These are phyloP conservation scores for Candida endomychidarum DNA, from an alignment of 805 yeast species.

Conservation along the genomic window DNA sequence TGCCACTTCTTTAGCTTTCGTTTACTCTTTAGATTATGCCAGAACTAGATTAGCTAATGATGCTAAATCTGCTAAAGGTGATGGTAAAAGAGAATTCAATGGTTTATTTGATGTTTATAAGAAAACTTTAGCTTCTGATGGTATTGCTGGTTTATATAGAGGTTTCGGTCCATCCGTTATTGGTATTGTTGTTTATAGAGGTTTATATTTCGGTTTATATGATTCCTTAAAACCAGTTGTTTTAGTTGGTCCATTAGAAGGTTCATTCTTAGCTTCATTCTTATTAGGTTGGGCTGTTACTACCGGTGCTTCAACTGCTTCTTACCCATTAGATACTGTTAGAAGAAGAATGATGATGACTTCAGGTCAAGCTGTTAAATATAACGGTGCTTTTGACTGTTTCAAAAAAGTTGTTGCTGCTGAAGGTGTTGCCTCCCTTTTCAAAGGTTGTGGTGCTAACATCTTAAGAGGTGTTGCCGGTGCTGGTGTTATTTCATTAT, in stretches of 20 bases:
- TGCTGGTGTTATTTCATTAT: slow-evolving; percentile 98
- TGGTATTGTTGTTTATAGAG: slow-evolving; percentile 98
- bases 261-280: slow-evolving; percentile 94
- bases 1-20: slow-evolving; percentile 90
- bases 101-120: slow-evolving; percentile 96
- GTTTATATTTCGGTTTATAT: slow-evolving; percentile 97
- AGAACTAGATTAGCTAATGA: slow-evolving; percentile 99
- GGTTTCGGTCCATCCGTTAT: slow-evolving; percentile 98
- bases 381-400: slow-evolving; percentile 93
- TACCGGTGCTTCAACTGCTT: slow-evolving; percentile 97
- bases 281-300: slow-evolving; percentile 96
- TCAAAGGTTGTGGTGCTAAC: slow-evolving; percentile 99
- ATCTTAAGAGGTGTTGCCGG: slow-evolving; percentile 99
- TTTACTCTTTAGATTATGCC: slow-evolving; percentile 96
- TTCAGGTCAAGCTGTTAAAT: slow-evolving; percentile 97
- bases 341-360: slow-evolving; percentile 99
- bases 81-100: slow-evolving; percentile 88
- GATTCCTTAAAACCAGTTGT: slow-evolving; percentile 96
- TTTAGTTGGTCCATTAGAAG: slow-evolving; percentile 91
- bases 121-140: slow-evolving; percentile 93
- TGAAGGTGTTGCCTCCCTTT: slow-evolving; percentile 90
- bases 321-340: slow-evolving; percentile 98
- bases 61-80: slow-evolving; percentile 85
- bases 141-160: slow-evolving; percentile 98
- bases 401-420: slow-evolving; percentile 89